phyloP scores from a whole-genome alignment of 2,329 filamentous ascomycete genomes.

The Colletotrichum sp. region DNA sequence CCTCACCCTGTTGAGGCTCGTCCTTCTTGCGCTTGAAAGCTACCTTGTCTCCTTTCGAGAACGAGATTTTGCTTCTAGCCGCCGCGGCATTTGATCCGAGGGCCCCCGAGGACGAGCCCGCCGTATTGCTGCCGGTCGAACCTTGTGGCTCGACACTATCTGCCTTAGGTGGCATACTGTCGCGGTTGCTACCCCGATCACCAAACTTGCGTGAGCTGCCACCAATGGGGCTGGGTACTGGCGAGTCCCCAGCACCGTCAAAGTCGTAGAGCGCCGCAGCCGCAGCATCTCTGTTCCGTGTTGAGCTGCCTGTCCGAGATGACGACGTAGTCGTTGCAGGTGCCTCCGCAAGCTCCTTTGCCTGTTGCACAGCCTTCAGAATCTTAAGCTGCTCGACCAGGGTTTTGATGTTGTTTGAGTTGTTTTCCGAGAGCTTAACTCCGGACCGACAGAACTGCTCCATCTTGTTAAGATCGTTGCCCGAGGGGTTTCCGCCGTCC shows the following conservation, averaged over 20 bases:
- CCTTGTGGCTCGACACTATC: conserved; percentile 62
- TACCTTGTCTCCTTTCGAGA: conserved; percentile 67
- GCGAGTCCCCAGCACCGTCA: conserved; percentile 49
- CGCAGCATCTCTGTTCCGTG: conserved; percentile 21
- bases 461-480: conserved; percentile 42
- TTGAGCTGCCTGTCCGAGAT: conserved; percentile 21
- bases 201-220: conserved; percentile 36
- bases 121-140: conserved; percentile 38
- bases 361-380: conserved; percentile 45
- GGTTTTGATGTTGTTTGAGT: conserved; percentile 38
- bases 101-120: conserved; percentile 28
- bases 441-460: conserved; percentile 47
- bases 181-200: conserved; percentile 43
- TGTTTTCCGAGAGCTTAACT: conserved; percentile 45
- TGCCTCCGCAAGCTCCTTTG: conserved; percentile 44
- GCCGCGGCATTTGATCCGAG: conserved; percentile 18
- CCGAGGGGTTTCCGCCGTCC: conserved; percentile 32
- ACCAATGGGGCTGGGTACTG: conserved; percentile 48
- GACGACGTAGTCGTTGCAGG: conserved; percentile 20
- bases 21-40: conserved; percentile 67
- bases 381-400: conserved; percentile 49
- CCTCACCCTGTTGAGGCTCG: conserved; percentile 46
- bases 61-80: conserved; percentile 52
- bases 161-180: conserved; percentile 60
- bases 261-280: conserved; percentile 49